Evolutionary conservation across 2,329 filamentous ascomycete genomes (phyloP).

Genomic region (Fusarium tuaranense): DNA sequence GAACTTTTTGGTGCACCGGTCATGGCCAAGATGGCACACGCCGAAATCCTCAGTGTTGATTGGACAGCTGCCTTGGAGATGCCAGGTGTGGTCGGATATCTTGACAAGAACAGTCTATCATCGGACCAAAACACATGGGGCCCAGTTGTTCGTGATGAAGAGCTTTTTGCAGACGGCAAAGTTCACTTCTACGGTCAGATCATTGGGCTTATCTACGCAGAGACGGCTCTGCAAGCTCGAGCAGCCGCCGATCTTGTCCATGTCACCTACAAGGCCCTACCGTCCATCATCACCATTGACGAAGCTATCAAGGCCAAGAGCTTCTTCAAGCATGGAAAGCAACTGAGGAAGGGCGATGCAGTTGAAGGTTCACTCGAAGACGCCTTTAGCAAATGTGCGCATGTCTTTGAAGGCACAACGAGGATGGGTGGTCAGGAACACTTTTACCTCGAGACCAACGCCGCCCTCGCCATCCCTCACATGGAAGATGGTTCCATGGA

Average conservation of each 20-base stretch:
- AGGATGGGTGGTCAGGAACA: constrained; percentile 93
- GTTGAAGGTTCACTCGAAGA: constrained; percentile 58
- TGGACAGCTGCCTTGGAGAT: constrained; percentile 77
- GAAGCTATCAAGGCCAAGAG: constrained; percentile 88
- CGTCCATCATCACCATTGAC: constrained; percentile 87
- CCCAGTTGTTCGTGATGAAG: constrained; percentile 7
- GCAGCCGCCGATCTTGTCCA: constrained; percentile 13
- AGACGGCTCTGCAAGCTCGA: constrained; percentile 12
- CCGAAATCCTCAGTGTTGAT: constrained; percentile 81
- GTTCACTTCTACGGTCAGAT: constrained; percentile 8
- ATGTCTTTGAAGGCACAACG: constrained; percentile 80
- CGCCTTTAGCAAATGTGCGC: constrained; percentile 77
- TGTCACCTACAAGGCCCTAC: constrained; percentile 46
- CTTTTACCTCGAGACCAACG: constrained; percentile 91
- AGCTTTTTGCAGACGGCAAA: constrained; percentile 10
- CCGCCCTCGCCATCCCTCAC: constrained; percentile 82
- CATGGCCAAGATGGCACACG: constrained; percentile 84
- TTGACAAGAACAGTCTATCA: constrained; percentile 82
- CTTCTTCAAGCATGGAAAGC: constrained; percentile 82
- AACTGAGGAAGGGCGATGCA: constrained; percentile 81
- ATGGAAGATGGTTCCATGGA: constrained; percentile 91
- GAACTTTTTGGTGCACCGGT: constrained; percentile 87
- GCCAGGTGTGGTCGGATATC: constrained; percentile 81
- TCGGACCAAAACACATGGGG: constrained; percentile 56
- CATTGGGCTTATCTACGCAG: constrained; percentile 12